Conservation (phyloP, 768 basidiomycete species). For the Trametes maxima region DNA sequence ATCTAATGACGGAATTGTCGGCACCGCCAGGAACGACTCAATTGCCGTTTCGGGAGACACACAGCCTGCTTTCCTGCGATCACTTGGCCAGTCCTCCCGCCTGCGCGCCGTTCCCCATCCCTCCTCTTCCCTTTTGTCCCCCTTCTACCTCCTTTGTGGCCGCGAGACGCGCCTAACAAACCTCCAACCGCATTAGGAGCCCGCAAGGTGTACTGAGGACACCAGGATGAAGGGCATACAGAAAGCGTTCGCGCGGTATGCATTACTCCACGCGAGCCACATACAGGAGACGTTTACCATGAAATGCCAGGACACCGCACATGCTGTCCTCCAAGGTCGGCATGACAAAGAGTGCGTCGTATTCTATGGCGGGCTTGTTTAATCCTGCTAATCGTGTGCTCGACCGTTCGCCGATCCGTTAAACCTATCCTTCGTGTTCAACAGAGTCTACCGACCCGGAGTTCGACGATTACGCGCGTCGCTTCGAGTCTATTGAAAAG, state of each 20-base stretch:
- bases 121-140: not conserved
- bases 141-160: not conserved
- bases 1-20: constrained; percentile 9
- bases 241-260: constrained; percentile 35
- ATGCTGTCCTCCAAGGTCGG: constrained; percentile 86
- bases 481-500: constrained; percentile 76
- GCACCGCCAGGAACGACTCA: constrained; percentile 15
- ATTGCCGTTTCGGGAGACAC: constrained; percentile 11
- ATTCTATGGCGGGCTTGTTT: not conserved
- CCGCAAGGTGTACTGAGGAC: not conserved
- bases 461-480: constrained; percentile 83
- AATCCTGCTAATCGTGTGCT: constrained; percentile 28
- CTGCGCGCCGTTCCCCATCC: not conserved
- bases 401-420: not conserved
- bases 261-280: not conserved
- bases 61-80: constrained; percentile 17
- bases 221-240: constrained; percentile 32
- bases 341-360: constrained; percentile 80
- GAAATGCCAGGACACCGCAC: constrained; percentile 75
- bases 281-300: not conserved
- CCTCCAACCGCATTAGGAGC: not conserved
- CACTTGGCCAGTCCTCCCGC: constrained; percentile 3
- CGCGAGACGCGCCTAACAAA: not conserved
- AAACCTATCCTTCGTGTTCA: not conserved
- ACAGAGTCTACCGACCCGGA: constrained; percentile 83